Base-by-base conservation (phyloP, 768 basidiomycete genomes). In the Suillus brevipes region DNA sequence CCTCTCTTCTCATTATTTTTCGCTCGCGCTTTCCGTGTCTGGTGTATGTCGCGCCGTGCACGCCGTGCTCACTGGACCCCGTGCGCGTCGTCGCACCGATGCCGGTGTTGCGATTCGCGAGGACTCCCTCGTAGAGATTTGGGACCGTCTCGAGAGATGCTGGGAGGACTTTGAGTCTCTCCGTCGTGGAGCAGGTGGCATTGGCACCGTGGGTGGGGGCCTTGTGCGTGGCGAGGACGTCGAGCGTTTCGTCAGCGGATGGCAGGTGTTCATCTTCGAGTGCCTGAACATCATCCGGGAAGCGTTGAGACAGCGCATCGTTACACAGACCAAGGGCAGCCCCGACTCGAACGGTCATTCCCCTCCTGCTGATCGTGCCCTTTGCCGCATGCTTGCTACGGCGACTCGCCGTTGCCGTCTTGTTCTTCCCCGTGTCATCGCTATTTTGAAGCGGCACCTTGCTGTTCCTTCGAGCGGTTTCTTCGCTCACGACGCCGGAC, bases 211-310 rank as follows among this genome's bases (percentile, higher is more conserved):
- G 7, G 73, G 74, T 38, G 70, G 71, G 36, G 73, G 69, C 36
- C 63, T 77, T 31, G 66, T 84, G 38, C 80, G 83, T 12, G 71
- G 76, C 8, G 85, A 87, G 67, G 87, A 89, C 61, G 75, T 85
- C 40, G 83, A 86, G 62, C 77, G 89, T 64, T 95, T 91, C 73
- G 88, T 89, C 53, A 88, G 91, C 71, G 88, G 89, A 40, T 97
- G 95, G 94, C 90, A 92, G 84, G 89, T 94, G 62, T 95, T 92
- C 77, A 88, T 96, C 67, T 97, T 97, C 69, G 93, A 96, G 76
- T 94, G 91, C 74, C 84, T 95, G 74, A 95, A 95, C 75, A 85
- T 94, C 68, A 90, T 97, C 69, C 88, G 92, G 36, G 94, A 95
- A 72, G 85, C 88, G 3, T 85, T 97, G 37, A 89, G 90, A 71